Evolutionary conservation across 371 early-diverging fungal genomes (phyloP).

Genomic region (Gilbertella persicaria): DNA sequence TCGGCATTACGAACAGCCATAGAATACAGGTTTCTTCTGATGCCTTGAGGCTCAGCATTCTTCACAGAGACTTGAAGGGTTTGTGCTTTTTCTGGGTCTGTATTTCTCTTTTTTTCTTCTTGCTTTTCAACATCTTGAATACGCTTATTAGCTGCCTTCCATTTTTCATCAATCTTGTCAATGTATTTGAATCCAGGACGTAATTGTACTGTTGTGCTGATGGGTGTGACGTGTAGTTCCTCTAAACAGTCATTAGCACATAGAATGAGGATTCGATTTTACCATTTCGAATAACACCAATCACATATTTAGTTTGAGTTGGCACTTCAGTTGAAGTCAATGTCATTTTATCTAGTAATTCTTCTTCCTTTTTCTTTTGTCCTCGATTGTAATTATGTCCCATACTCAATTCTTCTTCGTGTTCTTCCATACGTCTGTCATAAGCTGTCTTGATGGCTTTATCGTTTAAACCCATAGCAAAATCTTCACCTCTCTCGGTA

Average conservation of each 20-base stretch:
- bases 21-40: slow-evolving; percentile 58
- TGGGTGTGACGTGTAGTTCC: slow-evolving; percentile 82
- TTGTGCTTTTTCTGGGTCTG: slow-evolving; percentile 57
- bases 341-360: slow-evolving; percentile 75
- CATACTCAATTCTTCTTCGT: slow-evolving; percentile 44
- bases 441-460: slow-evolving; percentile 68
- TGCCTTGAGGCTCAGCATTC: slow-evolving; percentile 55
- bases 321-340: slow-evolving; percentile 79
- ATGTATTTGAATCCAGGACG: slow-evolving; percentile 85
- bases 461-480: slow-evolving; percentile 79
- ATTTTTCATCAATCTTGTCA: slow-evolving; percentile 87
- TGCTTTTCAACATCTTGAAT: slow-evolving; percentile 69
- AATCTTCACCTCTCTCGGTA: slow-evolving; percentile 75
- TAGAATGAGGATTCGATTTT: slow-evolving; percentile 6
- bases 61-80: slow-evolving; percentile 63
- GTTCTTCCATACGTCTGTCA: slow-evolving; percentile 58
- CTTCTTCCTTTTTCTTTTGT: slow-evolving; percentile 43
- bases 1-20: slow-evolving; percentile 66
- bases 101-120: slow-evolving; percentile 50
- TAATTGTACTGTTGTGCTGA: slow-evolving; percentile 75
- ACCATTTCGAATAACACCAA: slow-evolving; percentile 78
- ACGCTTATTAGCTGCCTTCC: slow-evolving; percentile 69
- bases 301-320: slow-evolving; percentile 74
- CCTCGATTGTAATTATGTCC: slow-evolving; percentile 24
- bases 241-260: slow-evolving; percentile 35